Base-by-base conservation (phyloP, 331 rosid species). In the Dryas integrifolia region DNA sequence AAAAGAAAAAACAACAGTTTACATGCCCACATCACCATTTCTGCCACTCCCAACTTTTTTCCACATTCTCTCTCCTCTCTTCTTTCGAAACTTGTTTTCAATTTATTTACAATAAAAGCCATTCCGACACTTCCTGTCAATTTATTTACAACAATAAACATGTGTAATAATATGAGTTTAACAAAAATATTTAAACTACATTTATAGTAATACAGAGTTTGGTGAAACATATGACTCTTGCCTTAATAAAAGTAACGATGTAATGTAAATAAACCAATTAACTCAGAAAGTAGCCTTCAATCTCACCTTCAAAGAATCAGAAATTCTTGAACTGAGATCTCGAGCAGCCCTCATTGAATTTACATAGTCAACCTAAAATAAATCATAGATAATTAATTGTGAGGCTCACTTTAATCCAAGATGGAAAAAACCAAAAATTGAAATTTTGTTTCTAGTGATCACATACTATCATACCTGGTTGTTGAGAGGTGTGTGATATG, bases 281-380 rank as follows among this genome's bases (percentile, higher is more conserved):
- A 46, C 3, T 40, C 5, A 53, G 62, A 8, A 47, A 3, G 72
- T 40, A 71, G 52, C 58, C 63, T 6, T 67, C 52, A 69, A 65
- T 21, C 65, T 58, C 81, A 94, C 98, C 96, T 89, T 89, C 72
- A 91, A 84, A 73, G 96, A 92, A 85, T 89, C 88, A 60, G 97
- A 94, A 86, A 94, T 71, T 83, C 85, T 89, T 73, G 96, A 81
- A 79, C 92, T 85, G 82, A 94, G 92, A 77, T 91, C 96, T 77
- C 91, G 92, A 74, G 96, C 96, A 77, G 98, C 97, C 86, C 96
- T 89, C 96, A 94, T 78, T 52, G 98, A 91, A 82, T 91, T 91
- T 58, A 94, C 88, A 70, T 70, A 91, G 88, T 94, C 98, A 76
- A 53, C 63, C 98, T 94, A 60, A 71, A 85, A 81, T 44, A 66